Base-by-base conservation (phyloP, 129 eudicot species). In the Ambrosia trifida region DNA sequence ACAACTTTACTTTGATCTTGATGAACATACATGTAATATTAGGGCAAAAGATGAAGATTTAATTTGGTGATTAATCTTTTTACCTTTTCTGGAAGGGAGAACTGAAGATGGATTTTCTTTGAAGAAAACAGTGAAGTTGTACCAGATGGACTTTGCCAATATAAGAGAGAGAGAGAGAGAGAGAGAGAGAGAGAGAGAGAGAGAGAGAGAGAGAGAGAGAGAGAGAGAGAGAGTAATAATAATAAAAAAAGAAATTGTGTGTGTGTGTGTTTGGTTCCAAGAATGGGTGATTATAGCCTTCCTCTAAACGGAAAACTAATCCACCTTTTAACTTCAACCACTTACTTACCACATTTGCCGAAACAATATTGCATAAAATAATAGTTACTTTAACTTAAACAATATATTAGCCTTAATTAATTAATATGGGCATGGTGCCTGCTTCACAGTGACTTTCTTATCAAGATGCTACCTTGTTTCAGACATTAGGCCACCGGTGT, bases 221-320 rank as follows among this genome's bases (percentile, higher is more conserved):
- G 7, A 51, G 66, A 67, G 11, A 77, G 66, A 76, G 47, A 72
- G 17, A 60, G 3, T 13, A 17, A 11, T 10, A 50, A 54, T 60
- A 33, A 52, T 20, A 17, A 32, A 33, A 19, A 69, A 61, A 46
- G 73, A 51, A 61, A 41, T 67, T 44, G 64, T 31, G 45, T 32
- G 20, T 1, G 32, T 30, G 1, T 38, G 73, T 43, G 76, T 73
- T 45, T 47, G 79, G 68, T 74, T 73, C 76, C 87, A 70, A 72
- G 79, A 83, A 83, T 75, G 70, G 84, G 60, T 60, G 79, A 81
- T 63, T 45, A 45, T 28, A 65, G 72, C 74, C 74, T 75, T 75
- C 79, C 87, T 77, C 70, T 83, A 78, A 78, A 75, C 79, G 68
- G 87, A 79, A 79, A 72, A 79, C 61, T 44, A 68, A 68, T 74